These are phyloP conservation scores for Ustilago sp. DNA, from an alignment of 1,284 basidiomycete species.

Conservation along the genomic window DNA sequence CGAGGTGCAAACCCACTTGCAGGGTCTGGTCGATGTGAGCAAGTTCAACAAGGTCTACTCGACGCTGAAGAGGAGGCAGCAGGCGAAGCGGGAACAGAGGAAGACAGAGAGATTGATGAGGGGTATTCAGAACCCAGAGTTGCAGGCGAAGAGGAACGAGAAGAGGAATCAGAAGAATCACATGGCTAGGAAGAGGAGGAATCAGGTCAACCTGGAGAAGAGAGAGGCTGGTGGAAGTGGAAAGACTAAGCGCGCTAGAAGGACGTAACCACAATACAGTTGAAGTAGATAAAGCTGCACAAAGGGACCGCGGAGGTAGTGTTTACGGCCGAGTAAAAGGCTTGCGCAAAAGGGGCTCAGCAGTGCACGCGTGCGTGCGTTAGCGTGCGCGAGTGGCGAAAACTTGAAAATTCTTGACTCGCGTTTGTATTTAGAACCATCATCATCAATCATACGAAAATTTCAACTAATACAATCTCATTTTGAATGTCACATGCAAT, in stretches of 20 bases:
- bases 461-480: neutral
- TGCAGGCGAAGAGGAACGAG: conserved; percentile 39
- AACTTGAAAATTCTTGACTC: no score
- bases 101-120: conserved; percentile 75
- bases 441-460: no score
- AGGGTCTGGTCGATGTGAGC: conserved; percentile 84
- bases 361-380: no score
- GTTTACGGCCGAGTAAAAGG: no score
- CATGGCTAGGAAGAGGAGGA: conserved; percentile 34
- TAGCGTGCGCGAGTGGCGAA: no score
- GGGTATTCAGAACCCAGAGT: conserved; percentile 60
- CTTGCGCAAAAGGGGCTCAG: no score
- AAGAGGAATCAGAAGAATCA: conserved; percentile 37
- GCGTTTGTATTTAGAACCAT: no score
- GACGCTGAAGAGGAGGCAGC: conserved; percentile 79
- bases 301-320: no score
- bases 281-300: no score
- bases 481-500: neutral
- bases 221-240: conserved; percentile 42
- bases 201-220: conserved; percentile 35
- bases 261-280: conserved; percentile 7
- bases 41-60: conserved; percentile 84
- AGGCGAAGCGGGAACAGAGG: conserved; percentile 79
- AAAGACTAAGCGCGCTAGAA: conserved; percentile 35
- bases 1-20: conserved; percentile 89